Percentiles rank a stretch among this genome's conserved stretches.
Conservation (phyloP, 2,329 filamentous ascomycete species). For the Moelleriella libera region DNA sequence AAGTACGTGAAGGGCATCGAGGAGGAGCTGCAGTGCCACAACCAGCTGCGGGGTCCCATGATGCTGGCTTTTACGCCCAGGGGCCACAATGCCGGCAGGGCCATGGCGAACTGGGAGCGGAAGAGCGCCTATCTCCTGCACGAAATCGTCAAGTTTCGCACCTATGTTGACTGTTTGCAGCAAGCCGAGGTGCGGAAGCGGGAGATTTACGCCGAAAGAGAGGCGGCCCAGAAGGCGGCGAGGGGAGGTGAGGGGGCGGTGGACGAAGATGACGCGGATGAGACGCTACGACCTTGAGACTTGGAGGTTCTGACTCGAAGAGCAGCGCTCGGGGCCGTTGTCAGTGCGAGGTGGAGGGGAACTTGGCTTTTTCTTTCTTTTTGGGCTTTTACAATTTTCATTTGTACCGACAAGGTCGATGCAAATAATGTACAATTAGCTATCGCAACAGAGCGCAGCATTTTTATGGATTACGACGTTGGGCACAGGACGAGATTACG, state of each 20-base stretch:
- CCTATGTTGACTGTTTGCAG: slow-evolving; percentile 77
- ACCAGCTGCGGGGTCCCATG: slow-evolving; percentile 77
- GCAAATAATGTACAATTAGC: no score
- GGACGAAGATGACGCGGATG: slow-evolving; percentile 19
- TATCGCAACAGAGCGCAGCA: no score
- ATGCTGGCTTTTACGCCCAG: slow-evolving; percentile 78
- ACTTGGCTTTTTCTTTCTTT: no score
- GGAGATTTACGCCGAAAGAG: slow-evolving; percentile 53
- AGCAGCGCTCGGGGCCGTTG: no score
- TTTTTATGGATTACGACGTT: no score
- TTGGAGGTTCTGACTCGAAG: not conserved
- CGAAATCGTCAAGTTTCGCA: slow-evolving; percentile 94
- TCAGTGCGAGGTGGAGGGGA: no score
- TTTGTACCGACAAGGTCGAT: no score
- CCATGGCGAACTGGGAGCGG: slow-evolving; percentile 94
- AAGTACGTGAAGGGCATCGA: slow-evolving; percentile 78
- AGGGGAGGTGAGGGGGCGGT: slow-evolving; percentile 25
- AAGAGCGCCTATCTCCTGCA: slow-evolving; percentile 84
- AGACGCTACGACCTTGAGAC: slow-evolving; percentile 17
- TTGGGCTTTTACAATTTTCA: no score
- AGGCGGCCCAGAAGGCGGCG: slow-evolving; percentile 33
- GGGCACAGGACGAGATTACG: no score
- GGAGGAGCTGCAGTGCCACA: slow-evolving; percentile 72
- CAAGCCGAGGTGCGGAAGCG: slow-evolving; percentile 56
- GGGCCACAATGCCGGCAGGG: slow-evolving; percentile 64